Evolutionary conservation across 164 flowering plant genomes (phyloP).

Genomic region (Piper betle): DNA sequence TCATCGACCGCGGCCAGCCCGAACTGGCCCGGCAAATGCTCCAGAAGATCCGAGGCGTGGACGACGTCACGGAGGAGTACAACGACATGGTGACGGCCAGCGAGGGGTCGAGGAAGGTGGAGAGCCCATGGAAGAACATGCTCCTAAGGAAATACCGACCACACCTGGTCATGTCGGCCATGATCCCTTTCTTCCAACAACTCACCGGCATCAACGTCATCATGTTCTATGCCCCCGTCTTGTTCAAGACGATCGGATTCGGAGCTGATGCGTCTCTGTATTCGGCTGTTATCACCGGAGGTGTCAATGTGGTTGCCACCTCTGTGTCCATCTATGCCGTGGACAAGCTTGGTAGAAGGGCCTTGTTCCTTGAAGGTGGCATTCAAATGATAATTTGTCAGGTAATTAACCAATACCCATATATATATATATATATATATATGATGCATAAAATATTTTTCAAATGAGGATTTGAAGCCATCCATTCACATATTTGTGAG

Average conservation of each 20-base stretch:
- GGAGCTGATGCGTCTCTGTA: constrained; percentile 14
- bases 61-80: constrained; percentile 11
- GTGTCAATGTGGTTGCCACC: constrained; percentile 13
- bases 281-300: constrained; percentile 16
- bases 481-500: too few relatives aligned
- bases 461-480: too few relatives aligned
- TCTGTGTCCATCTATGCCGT: constrained; percentile 12
- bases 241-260: constrained; percentile 15
- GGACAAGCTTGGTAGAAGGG: constrained; percentile 12
- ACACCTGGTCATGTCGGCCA: constrained; percentile 12
- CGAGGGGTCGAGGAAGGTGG: constrained; percentile 5
- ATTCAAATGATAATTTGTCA: constrained; percentile 11
- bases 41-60: constrained; percentile 11
- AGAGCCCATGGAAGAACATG: constrained; percentile 16
- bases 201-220: too few relatives aligned
- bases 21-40: constrained; percentile 9
- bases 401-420: constrained; percentile 5
- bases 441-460: too few relatives aligned
- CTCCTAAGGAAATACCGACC: constrained; percentile 12
- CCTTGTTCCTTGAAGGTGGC: constrained; percentile 15
- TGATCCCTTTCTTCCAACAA: constrained; percentile 17
- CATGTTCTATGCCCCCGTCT: too few relatives aligned
- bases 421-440: too few relatives aligned
- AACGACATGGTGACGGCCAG: constrained; percentile 13
- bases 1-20: constrained; percentile 9